Evolutionary conservation across 495 filamentous ascomycete genomes (phyloP).

Genomic region (Aspergillus nanangensis): DNA sequence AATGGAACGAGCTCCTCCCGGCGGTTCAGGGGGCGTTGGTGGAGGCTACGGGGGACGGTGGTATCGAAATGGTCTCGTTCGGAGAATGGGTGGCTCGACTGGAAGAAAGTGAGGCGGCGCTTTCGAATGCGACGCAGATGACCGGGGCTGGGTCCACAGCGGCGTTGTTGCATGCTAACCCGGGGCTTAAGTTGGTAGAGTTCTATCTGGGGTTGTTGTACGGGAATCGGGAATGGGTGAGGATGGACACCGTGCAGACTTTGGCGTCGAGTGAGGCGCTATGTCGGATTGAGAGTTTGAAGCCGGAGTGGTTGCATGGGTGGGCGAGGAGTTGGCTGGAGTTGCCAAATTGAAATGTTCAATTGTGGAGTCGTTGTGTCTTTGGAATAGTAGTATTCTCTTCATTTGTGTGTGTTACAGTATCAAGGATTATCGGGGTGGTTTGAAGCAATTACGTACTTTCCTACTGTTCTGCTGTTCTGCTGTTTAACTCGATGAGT

Average conservation of each 20-base stretch:
- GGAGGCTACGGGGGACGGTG: too few species aligned
- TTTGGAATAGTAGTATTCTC: too few species aligned
- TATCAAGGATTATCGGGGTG: too few species aligned
- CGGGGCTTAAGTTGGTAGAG: neutral
- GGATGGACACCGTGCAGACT: neutral
- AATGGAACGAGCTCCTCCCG: neutral
- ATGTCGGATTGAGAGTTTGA: neutral
- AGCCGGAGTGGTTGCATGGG: neutral
- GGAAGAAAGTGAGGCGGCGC: neutral
- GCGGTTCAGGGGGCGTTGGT: neutral
- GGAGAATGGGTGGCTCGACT: neutral
- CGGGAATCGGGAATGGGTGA: neutral
- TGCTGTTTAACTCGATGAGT: too few species aligned
- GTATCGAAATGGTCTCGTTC: neutral
- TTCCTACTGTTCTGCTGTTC: too few species aligned
- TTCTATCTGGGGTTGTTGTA: neutral
- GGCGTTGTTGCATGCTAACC: neutral
- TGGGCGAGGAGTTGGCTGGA: neutral
- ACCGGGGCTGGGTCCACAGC: neutral
- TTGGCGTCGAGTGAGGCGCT: neutral
- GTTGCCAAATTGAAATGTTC: too few species aligned
- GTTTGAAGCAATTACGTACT: too few species aligned
- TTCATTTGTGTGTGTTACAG: too few species aligned
- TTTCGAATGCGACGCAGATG: neutral
- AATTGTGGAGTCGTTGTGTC: too few species aligned